Percentiles rank a stretch among this genome's conserved stretches.
These are phyloP conservation scores for Plectosphaerella cucumerina DNA, from an alignment of 2,329 filamentous ascomycete genomes.

Conservation along the genomic window DNA sequence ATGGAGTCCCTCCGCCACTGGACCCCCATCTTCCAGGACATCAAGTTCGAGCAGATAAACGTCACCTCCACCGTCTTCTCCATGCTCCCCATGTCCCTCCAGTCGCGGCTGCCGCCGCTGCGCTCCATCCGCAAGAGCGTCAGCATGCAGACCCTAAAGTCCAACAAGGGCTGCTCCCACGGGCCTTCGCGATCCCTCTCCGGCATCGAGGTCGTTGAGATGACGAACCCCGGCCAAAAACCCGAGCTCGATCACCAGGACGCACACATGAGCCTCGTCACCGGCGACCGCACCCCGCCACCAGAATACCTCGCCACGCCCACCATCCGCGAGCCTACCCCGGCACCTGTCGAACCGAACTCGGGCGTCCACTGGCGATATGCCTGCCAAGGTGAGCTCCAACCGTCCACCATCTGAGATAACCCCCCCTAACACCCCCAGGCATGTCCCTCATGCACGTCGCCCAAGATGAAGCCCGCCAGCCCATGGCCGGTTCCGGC, in stretches of 20 bases:
- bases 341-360: slow-evolving; percentile 15
- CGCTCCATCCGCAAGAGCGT: slow-evolving; percentile 41
- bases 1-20: slow-evolving; percentile 12
- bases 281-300: not conserved
- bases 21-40: slow-evolving; percentile 19
- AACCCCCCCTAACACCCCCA: not conserved
- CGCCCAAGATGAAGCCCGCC: slow-evolving; percentile 8
- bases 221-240: not conserved
- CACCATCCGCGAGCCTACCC: not conserved
- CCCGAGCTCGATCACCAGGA: not conserved
- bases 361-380: slow-evolving; percentile 27
- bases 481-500: slow-evolving; percentile 4
- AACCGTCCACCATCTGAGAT: not conserved
- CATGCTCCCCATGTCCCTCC: slow-evolving; percentile 48
- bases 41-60: slow-evolving; percentile 25
- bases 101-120: slow-evolving; percentile 45
- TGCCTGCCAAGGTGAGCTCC: slow-evolving; percentile 23
- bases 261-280: not conserved
- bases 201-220: not conserved
- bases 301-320: not conserved
- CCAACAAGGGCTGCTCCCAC: slow-evolving; percentile 5
- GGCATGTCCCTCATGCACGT: slow-evolving; percentile 9
- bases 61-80: slow-evolving; percentile 45
- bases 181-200: not conserved
- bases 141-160: slow-evolving; percentile 20